Base-by-base conservation (phyloP, 148 eudicot genomes). In the Amaranthus hypochondriacus region DNA sequence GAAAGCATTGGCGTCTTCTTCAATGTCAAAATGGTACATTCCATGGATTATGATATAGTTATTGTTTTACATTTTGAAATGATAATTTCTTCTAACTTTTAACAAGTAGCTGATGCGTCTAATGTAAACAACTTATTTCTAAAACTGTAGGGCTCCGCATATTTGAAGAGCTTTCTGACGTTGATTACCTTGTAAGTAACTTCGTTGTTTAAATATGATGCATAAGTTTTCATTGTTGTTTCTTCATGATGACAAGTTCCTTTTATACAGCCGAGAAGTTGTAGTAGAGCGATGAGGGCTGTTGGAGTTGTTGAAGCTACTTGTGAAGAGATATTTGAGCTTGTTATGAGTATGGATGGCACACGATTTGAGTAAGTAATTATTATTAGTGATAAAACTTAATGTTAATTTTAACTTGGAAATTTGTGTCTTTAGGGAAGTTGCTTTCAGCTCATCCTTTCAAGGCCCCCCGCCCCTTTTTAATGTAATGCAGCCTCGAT, bases 271-370 rank as follows among this genome's bases (percentile, higher is more conserved):
- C 99, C 99, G 56, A 92, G 96, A 82, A 92, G 99, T 85, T 96
- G 97, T 86, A 96, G 99, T 81, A 86, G 97, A 86, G 99, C 97
- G 64, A 96, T 92, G 99, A 96, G 89, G 84, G 99, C 99, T 79
- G 99, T 89, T 21, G 99, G 99, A 64, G 96, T 96, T 69, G 99
- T 96, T 77, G 99, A 96, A 78, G 95, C 97, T 80, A 85, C 88
- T 7, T 96, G 99, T 82, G 99, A 90, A 87, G 96, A 96, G 80
- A 84, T 90, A 79, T 96, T 96, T 85, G 92, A 96, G 86, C 94
- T 96, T 83, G 87, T 96, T 66, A 96, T 96, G 97, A 90, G 97
- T 83, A 96, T 96, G 99, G 96, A 96, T 77, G 84, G 91, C 46
- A 89, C 97, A 74, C 90, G 99, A 57, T 96, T 86, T 87, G 99